A percentile compares a stretch with the other conserved stretches of the same genome.
These are phyloP conservation scores for Camelina sativa DNA, from an alignment of 345 rosid species.

Conservation along the genomic window DNA sequence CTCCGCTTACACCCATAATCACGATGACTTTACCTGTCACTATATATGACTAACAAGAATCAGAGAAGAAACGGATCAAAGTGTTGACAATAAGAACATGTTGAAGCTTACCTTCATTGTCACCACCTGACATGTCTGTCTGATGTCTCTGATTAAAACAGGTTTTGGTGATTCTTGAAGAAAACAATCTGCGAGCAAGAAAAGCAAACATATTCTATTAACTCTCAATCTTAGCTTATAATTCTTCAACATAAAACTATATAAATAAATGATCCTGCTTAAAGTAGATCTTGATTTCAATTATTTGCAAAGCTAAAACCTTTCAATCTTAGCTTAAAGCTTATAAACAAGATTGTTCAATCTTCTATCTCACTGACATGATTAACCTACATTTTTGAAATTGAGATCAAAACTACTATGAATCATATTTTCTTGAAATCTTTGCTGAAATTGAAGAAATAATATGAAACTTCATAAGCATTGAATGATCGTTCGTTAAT, in stretches of 20 bases:
- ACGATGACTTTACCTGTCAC: slow-evolving; percentile 55
- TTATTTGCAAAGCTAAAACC: background rate
- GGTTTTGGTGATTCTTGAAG: slow-evolving; percentile 5
- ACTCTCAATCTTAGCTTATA: background rate
- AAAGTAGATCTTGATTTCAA: background rate
- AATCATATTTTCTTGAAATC: background rate
- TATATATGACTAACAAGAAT: slow-evolving; percentile 8
- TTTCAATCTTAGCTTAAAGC: background rate
- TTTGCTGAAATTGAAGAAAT: background rate
- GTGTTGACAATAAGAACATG: slow-evolving; percentile 4
- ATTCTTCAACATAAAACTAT: background rate
- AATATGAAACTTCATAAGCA: background rate
- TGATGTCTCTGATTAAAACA: background rate
- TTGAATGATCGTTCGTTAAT: background rate
- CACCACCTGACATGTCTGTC: slow-evolving; percentile 2
- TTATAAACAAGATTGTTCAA: background rate
- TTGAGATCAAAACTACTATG: background rate
- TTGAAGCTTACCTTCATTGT: slow-evolving; percentile 33
- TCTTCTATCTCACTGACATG: background rate
- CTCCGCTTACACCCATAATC: slow-evolving; percentile 80
- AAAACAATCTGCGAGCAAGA: slow-evolving; percentile 26
- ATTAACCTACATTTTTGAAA: background rate
- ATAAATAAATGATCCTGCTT: background rate
- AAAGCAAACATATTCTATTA: background rate
- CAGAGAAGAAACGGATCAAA: background rate